Conservation (phyloP, 78 protist genomes). For the Chrysochromulina parva region DNA sequence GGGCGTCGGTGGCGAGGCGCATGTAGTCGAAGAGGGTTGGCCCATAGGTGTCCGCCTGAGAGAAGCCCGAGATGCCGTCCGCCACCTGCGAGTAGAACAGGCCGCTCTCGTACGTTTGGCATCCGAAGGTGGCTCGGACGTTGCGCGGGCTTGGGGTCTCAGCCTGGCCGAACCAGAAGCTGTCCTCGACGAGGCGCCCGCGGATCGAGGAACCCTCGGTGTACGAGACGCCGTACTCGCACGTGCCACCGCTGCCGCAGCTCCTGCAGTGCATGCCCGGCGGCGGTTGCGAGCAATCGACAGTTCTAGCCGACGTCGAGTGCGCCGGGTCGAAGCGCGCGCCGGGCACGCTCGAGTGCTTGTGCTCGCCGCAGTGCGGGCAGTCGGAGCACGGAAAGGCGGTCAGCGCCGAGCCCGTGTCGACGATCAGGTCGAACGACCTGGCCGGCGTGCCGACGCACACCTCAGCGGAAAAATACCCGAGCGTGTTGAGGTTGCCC, state of each 20-base stretch:
- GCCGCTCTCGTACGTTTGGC: conserved; percentile 27
- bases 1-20: neutral
- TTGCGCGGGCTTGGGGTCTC: too few relatives aligned
- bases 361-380: conserved; percentile 18
- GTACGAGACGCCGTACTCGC: conserved; percentile 17
- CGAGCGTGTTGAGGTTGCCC: conserved; percentile 25
- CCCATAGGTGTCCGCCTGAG: neutral
- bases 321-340: neutral
- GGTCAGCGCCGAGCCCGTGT: conserved; percentile 3
- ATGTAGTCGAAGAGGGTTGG: neutral
- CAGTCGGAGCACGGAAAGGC: conserved; percentile 3
- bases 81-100: conserved; percentile 4
- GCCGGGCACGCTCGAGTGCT: neutral
- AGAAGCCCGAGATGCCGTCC: neutral
- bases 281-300: neutral
- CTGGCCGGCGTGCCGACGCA: neutral
- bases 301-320: neutral
- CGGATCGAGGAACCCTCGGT: conserved; percentile 27
- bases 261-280: neutral
- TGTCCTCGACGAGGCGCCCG: neutral
- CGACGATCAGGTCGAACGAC: neutral
- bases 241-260: neutral
- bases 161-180: neutral
- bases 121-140: conserved; percentile 2
- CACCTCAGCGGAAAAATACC: neutral